Base-by-base conservation (phyloP, 495 filamentous ascomycete genomes). In the Hyaloscypha hepaticicola region DNA sequence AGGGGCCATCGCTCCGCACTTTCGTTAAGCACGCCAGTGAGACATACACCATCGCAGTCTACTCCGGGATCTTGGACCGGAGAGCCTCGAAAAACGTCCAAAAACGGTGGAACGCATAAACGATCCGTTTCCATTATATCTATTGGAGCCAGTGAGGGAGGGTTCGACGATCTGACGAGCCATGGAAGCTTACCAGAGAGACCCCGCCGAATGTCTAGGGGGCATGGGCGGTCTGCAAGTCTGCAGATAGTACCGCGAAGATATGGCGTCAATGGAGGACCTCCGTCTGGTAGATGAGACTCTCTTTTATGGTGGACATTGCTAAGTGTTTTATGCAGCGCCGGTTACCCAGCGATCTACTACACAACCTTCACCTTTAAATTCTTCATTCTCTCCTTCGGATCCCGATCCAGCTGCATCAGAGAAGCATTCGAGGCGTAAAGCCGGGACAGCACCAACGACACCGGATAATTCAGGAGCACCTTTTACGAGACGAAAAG, bases 71-170 rank as follows among this genome's bases (percentile, higher is more conserved):
- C 63, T n/a, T 60, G 62, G 65, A 70, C 61, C 51, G 68, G 57
- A 48, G 60, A 61, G 1, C 60, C 62, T 57, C 14, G 33, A 1
- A 64, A 61, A 55, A 41, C 50, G 7, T 45, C 38, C 38, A 60
- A 50, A 56, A 51, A 65, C n/a, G 58, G 58, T n/a, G 26, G 55
- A 11, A 77, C 59, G 68, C 85, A 87, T 65, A 83, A 82, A 64
- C 77, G 94, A 72, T 97, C 94, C 0, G 84, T 99, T 31, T 97
- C 95, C n/a, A 98, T 99, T 66, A 85, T 97, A 24, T 98, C 95
- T 5, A 83, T 98, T 67, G 91, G 91, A 19, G 87, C 84, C 55
- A 86, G 87, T 60, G 84, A 89, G 28, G 79, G 78, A 8, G 67
- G 72, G 51, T 65, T 70, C 49, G 70, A 73, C 60, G 77, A 79